Evolutionary conservation across 2,329 filamentous ascomycete genomes (phyloP), one percentile per base, ranked within the genome.

Genomic region (Grosmannia penicillata): DNA sequence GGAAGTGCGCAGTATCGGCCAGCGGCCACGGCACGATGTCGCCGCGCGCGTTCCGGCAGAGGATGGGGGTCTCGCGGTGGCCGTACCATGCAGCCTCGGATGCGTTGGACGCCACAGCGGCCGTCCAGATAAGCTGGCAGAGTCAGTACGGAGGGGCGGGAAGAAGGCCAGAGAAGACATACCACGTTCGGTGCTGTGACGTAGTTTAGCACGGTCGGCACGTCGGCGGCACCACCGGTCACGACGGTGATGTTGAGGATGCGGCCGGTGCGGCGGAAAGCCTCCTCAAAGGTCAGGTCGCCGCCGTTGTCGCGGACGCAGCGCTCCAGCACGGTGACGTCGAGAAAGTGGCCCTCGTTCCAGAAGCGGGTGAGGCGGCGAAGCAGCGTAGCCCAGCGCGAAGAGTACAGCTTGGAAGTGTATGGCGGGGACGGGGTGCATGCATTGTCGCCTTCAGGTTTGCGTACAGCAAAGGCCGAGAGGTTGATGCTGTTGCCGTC

Each of bases 231-330:
- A 6, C 74, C 75, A 18, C 75, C 76, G 2, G 81, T 83, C 0
- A 82, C 82, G 18, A 95, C 78, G 0, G 86, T 94, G 46, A 96
- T 95, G 54, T 95, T 95, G 48, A 96, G 63, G 4, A 93, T 77
- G 36, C 85, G 69, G 53, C 91, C 91, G 28, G 85, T 94, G 44
- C 76, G 75, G 37, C 78, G 72, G 52, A 87, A 94, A 1, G 89
- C 89, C 59, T 95, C 89, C 56, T 93, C 84, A 51, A 96, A 96
- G 0, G 87, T 95, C 44, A 93, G 55, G 50, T 94, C 82, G 9
- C 86, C 87, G 13, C 94, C 77, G 48, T 94, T 93, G 13, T 78
- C 75, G 41, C 80, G 72, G 13, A 95, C 80, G 48, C 84, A 89
- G 42, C 87, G 75, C 53, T 93, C 85, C 33, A 96, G 60, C 9